Evolutionary conservation across 805 yeast genomes (phyloP).

Genomic region (Cyberlindnera galapagoensis): DNA sequence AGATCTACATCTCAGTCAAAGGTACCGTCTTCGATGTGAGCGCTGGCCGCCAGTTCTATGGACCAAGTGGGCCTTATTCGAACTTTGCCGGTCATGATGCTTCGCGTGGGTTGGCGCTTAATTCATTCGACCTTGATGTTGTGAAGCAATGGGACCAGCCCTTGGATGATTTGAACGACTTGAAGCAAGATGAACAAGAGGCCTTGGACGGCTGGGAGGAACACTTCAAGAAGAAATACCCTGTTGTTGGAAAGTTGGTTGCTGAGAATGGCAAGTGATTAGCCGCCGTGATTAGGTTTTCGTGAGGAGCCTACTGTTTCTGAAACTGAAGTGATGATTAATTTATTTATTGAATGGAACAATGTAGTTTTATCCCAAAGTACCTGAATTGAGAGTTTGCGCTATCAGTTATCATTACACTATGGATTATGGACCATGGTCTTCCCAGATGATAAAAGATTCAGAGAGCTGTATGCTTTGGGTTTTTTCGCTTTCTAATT

Average conservation of each 20-base stretch:
- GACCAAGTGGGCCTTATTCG: constrained; percentile 93
- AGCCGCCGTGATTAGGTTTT: too few species aligned
- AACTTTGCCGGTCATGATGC: constrained; percentile 97
- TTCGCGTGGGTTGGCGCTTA: constrained; percentile 82
- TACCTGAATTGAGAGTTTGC: too few species aligned
- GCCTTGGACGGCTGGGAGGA: constrained; percentile 80
- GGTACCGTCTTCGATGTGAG: constrained; percentile 85
- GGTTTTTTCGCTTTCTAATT: too few species aligned
- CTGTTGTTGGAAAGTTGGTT: constrained; percentile 67
- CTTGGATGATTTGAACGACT: constrained; percentile 62
- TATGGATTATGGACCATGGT: too few species aligned
- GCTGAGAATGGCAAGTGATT: constrained; percentile 27
- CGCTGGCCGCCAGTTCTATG: constrained; percentile 77
- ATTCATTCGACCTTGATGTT: constrained; percentile 68
- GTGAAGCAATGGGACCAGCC: constrained; percentile 70
- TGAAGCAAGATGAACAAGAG: constrained; percentile 52
- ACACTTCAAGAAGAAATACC: constrained; percentile 77
- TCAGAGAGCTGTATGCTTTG: too few species aligned
- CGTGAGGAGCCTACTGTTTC: too few species aligned
- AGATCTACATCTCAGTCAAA: constrained; percentile 79
- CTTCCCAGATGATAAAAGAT: too few species aligned
- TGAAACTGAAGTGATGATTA: too few species aligned
- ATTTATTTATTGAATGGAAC: too few species aligned
- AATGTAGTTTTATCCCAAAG: too few species aligned
- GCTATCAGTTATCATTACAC: too few species aligned